Conservation (phyloP, 2,329 filamentous ascomycete species). For the Cladosporium sp. region DNA sequence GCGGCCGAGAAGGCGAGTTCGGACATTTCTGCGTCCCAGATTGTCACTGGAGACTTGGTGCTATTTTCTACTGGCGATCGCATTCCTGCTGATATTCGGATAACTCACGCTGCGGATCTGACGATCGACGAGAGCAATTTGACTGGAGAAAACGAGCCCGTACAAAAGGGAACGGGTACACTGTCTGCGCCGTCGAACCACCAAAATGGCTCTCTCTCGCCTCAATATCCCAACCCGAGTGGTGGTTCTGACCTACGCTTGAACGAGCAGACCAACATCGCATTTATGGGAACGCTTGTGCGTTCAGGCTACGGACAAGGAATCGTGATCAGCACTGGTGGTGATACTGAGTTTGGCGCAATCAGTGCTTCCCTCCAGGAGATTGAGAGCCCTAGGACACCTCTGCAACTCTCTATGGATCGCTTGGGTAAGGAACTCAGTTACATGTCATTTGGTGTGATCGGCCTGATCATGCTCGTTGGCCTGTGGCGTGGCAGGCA, state of each 20-base stretch:
- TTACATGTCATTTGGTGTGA: conserved; percentile 94
- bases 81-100: conserved; percentile 92
- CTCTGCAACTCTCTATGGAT: conserved; percentile 94
- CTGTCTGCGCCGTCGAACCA: conserved; percentile 38
- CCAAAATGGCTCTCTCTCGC: conserved; percentile 40
- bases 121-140: conserved; percentile 96
- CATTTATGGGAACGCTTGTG: conserved; percentile 96
- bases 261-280: conserved; percentile 83
- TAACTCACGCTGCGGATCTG: conserved; percentile 84
- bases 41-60: conserved; percentile 91
- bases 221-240: conserved; percentile 60
- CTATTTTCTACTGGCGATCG: conserved; percentile 94
- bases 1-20: conserved; percentile 71
- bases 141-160: conserved; percentile 94
- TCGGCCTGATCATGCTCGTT: conserved; percentile 86
- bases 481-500: conserved; percentile 88
- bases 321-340: conserved; percentile 94
- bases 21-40: conserved; percentile 80
- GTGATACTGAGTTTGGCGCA: conserved; percentile 90
- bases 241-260: conserved; percentile 64
- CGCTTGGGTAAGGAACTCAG: conserved; percentile 93
- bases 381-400: conserved; percentile 92
- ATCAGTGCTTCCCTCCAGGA: conserved; percentile 93
- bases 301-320: conserved; percentile 94
- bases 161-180: conserved; percentile 71